Conservation (phyloP, 2,329 filamentous ascomycete species). For the Intubia oerlemansii region DNA sequence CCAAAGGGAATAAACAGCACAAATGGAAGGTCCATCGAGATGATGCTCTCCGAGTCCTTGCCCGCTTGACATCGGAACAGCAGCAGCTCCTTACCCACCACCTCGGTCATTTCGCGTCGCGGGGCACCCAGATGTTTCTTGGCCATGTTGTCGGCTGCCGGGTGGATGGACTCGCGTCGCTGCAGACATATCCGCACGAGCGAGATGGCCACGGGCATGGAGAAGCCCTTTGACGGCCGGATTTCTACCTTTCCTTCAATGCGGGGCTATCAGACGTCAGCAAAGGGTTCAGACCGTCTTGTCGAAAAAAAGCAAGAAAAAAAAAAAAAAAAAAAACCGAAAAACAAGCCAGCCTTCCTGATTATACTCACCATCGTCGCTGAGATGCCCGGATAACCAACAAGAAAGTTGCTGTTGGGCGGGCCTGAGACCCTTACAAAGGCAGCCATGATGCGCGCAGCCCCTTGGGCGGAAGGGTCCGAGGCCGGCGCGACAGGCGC, state of each 20-base stretch:
- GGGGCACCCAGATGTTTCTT: slow-evolving; percentile 83
- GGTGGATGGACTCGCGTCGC: slow-evolving; percentile 87
- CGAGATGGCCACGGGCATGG: slow-evolving; percentile 75
- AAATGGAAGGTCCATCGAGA: slow-evolving; percentile 93
- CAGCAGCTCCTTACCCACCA: slow-evolving; percentile 89
- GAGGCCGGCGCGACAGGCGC: too few relatives aligned
- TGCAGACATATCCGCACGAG: slow-evolving; percentile 88
- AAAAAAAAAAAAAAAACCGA: background rate
- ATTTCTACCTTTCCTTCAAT: slow-evolving; percentile 98
- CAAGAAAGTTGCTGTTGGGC: slow-evolving; percentile 89
- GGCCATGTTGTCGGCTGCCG: slow-evolving; percentile 79
- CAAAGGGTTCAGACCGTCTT: too few relatives aligned
- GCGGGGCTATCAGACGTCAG: slow-evolving; percentile 49
- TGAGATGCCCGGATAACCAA: slow-evolving; percentile 94
- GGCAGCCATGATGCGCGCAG: slow-evolving; percentile 13
- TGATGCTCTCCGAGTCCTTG: slow-evolving; percentile 68
- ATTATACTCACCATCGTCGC: slow-evolving; percentile 61
- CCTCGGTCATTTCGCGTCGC: slow-evolving; percentile 72
- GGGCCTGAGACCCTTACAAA: slow-evolving; percentile 89
- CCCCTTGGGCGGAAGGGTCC: too few relatives aligned
- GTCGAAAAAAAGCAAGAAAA: too few relatives aligned
- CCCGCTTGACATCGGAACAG: slow-evolving; percentile 72
- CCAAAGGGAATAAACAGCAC: slow-evolving; percentile 95
- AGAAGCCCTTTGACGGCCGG: slow-evolving; percentile 63
- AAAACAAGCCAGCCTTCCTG: background rate